Base-by-base conservation (phyloP, 23 red algal species). In the Cyanidiococcus yangmingshanensis region DNA sequence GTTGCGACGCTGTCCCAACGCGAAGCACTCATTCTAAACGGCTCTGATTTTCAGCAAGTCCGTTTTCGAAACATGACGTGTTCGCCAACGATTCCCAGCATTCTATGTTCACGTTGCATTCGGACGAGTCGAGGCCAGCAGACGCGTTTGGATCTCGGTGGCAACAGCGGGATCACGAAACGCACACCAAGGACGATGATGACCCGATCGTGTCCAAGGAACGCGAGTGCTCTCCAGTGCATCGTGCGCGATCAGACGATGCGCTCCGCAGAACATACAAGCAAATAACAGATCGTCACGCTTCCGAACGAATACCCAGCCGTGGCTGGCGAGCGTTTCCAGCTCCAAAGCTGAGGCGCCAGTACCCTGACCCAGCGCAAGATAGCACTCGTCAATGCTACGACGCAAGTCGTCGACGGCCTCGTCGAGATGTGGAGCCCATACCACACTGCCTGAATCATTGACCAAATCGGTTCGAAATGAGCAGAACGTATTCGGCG, bases 261-360 rank as follows among this genome's bases (percentile, higher is more conserved):
- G 45, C 21, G 63, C 27, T 7, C 63, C 63, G 63, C 63, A 71
- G 63, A 32, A 71, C 63, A 71, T 71, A 35, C 63, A 71, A 29
- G n/a, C 7, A 35, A 71, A 35, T 3, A 71, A 29, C n/a, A 35
- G 63, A 17, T 29, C 12, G 12, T 35, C n/a, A 12, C 27, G 63
- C 63, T 29, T 2, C 63, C 16, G 3, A 27, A 27, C 12, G n/a
- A 7, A 35, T 35, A 32, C n/a, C 63, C 63, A 71, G 27, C 63
- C 63, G 27, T 71, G 63, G 12, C 32, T 25, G n/a, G 63, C 63
- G 3, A 71, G 63, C 32, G 7, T 71, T 7, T n/a, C n/a, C n/a
- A n/a, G n/a, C n/a, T n/a, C n/a, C n/a, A n/a, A n/a, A n/a, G n/a
- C n/a, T n/a, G n/a, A n/a, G n/a, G n/a, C n/a, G n/a, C n/a, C n/a